Conservation (phyloP, 345 rosid genomes). For the Moringa oleifera region DNA sequence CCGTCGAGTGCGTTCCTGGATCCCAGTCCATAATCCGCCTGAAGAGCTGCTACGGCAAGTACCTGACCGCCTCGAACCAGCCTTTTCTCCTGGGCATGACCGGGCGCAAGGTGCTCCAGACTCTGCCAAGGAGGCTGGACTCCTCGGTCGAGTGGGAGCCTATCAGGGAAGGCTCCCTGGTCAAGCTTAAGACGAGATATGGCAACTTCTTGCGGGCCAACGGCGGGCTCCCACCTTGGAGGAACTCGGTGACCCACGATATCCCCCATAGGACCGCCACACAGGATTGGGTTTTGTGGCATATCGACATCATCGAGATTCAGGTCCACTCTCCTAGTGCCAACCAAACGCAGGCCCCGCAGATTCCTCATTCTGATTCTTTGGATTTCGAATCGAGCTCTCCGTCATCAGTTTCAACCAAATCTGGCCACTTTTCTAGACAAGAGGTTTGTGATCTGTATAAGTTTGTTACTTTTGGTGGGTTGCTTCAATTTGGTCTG, state of each 20-base stretch:
- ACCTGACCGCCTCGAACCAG: slow-evolving; percentile 78
- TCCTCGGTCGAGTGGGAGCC: slow-evolving; percentile 79
- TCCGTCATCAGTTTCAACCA: slow-evolving; percentile 37
- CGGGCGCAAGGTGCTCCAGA: slow-evolving; percentile 68
- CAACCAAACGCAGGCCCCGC: slow-evolving; percentile 8
- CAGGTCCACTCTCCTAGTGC: slow-evolving; percentile 28
- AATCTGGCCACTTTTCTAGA: slow-evolving; percentile 48
- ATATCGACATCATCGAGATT: slow-evolving; percentile 60
- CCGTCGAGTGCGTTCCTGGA: slow-evolving; percentile 54
- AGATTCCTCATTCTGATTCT: slow-evolving; percentile 35
- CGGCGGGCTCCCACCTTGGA: slow-evolving; percentile 71
- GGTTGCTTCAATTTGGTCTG: not conserved
- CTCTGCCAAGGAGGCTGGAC: slow-evolving; percentile 42
- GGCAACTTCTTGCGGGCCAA: slow-evolving; percentile 73
- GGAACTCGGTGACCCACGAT: slow-evolving; percentile 76
- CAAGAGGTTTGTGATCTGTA: slow-evolving; percentile 49
- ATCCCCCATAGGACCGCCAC: slow-evolving; percentile 55
- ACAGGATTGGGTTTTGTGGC: slow-evolving; percentile 70
- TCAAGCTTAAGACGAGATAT: slow-evolving; percentile 50
- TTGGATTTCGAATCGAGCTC: slow-evolving; percentile 37
- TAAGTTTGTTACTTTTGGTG: not conserved
- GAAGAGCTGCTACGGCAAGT: slow-evolving; percentile 59
- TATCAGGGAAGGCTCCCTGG: slow-evolving; percentile 38
- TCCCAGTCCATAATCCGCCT: slow-evolving; percentile 50
- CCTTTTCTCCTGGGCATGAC: slow-evolving; percentile 74